These are phyloP conservation scores for Pachysandra terminalis DNA, from an alignment of 164 flowering plant species.

Conservation along the genomic window DNA sequence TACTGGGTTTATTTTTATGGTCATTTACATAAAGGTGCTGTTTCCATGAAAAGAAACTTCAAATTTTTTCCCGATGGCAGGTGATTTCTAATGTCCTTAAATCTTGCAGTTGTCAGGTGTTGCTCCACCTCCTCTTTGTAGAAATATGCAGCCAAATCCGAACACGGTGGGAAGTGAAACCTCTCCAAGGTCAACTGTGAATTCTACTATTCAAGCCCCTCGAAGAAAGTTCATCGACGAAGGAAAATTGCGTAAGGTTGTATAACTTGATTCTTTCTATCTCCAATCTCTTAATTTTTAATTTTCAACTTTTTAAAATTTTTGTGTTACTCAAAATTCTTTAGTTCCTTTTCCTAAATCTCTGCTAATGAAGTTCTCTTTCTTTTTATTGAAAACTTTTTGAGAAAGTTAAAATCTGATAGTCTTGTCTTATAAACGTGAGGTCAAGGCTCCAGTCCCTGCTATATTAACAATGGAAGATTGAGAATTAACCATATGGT, in stretches of 20 bases:
- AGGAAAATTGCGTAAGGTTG: conserved; percentile 94
- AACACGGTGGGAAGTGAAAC: conserved; percentile 39
- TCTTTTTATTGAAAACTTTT: too few species aligned
- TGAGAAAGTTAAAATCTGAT: not conserved
- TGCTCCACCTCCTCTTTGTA: conserved; percentile 85
- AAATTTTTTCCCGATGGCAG: not conserved
- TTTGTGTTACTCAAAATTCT: not conserved
- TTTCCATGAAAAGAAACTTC: not conserved
- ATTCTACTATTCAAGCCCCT: conserved; percentile 76
- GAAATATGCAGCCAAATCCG: conserved; percentile 57
- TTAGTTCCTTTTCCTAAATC: too few species aligned
- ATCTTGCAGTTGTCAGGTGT: conserved; percentile 64
- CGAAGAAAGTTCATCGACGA: conserved; percentile 93
- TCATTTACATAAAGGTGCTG: too few species aligned
- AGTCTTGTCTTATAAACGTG: not conserved
- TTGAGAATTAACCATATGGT: not conserved
- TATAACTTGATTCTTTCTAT: not conserved
- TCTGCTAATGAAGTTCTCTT: too few species aligned
- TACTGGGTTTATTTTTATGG: too few species aligned
- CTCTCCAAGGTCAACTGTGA: conserved; percentile 67
- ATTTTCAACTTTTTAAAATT: not conserved
- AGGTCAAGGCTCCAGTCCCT: not conserved
- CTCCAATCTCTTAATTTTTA: conserved; percentile 1
- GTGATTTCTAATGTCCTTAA: conserved; percentile 5
- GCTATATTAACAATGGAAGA: not conserved